phyloP scores from a whole-genome alignment of 768 basidiomycete species.

The Leccinum incarnatum region DNA sequence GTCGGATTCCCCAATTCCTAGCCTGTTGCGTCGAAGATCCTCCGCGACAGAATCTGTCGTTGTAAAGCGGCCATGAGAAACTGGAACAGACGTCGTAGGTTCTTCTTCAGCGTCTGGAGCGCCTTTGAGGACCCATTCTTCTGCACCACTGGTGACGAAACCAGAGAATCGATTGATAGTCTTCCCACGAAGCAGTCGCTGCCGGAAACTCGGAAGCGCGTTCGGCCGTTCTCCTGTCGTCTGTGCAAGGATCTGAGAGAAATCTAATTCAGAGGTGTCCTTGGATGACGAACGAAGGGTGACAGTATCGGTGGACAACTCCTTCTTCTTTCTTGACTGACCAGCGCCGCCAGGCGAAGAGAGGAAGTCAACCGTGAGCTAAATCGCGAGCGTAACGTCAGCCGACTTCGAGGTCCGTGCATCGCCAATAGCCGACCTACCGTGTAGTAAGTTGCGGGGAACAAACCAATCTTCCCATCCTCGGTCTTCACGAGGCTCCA shows the following conservation, averaged over 20 bases:
- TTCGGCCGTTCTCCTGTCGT: conserved; percentile 66
- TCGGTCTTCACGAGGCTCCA: conserved; percentile 71
- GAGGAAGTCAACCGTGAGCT: conserved; percentile 69
- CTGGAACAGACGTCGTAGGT: conserved; percentile 14
- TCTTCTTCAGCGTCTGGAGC: conserved; percentile 34
- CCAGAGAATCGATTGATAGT: conserved; percentile 81
- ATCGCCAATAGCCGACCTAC: conserved; percentile 37
- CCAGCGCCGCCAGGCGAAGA: conserved; percentile 41
- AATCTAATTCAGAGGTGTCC: conserved; percentile 20
- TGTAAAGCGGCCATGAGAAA: conserved; percentile 26
- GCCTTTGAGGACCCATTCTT: conserved; percentile 79
- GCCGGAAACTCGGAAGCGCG: conserved; percentile 64
- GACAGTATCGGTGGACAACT: conserved; percentile 43
- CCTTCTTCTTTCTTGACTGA: conserved; percentile 19
- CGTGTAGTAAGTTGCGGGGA: conserved; percentile 72
- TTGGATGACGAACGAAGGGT: conserved; percentile 46
- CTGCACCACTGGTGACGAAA: conserved; percentile 84
- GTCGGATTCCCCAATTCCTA: conserved; percentile 58
- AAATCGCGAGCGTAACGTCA: conserved; percentile 4
- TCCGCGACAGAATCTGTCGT: conserved; percentile 42
- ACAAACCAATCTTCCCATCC: conserved; percentile 60
- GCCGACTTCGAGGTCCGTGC: neutral
- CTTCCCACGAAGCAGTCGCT: conserved; percentile 72
- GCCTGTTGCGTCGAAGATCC: conserved; percentile 34
- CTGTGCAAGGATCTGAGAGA: conserved; percentile 54